Evolutionary conservation across 2,329 filamentous ascomycete species (phyloP).

Genomic region (Trichoderma semiorbis): DNA sequence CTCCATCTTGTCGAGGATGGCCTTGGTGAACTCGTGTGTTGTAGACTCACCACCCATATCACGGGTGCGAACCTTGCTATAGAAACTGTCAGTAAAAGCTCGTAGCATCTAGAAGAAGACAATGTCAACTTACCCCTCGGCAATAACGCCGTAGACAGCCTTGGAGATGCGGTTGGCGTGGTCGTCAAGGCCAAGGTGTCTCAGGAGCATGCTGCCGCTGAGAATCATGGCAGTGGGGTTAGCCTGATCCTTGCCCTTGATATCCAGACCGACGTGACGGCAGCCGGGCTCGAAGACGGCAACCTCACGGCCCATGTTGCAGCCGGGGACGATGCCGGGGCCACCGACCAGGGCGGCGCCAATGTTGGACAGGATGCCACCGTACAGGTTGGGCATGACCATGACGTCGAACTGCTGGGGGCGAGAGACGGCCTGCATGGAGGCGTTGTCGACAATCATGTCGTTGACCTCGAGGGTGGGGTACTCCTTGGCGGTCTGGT

Average conservation of each 20-base stretch:
- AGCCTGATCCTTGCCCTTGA: constrained; percentile 99
- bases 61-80: constrained; percentile 78
- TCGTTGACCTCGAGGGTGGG: constrained; percentile 94
- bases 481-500: constrained; percentile 89
- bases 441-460: constrained; percentile 99
- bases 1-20: constrained; percentile 96
- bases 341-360: constrained; percentile 95
- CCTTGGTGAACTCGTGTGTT: constrained; percentile 92
- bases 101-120: not conserved
- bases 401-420: constrained; percentile 99
- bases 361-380: constrained; percentile 98
- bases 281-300: constrained; percentile 98
- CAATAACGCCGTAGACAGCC: constrained; percentile 73
- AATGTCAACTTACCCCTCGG: constrained; percentile 68
- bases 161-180: constrained; percentile 98
- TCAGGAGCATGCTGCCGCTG: constrained; percentile 93
- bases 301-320: constrained; percentile 99
- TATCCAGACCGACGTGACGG: constrained; percentile 98
- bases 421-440: constrained; percentile 95
- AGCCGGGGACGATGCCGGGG: constrained; percentile 93
- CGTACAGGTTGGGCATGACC: constrained; percentile 99
- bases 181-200: constrained; percentile 94
- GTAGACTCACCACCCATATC: constrained; percentile 92
- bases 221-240: constrained; percentile 96
- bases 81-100: constrained; percentile 38